These are phyloP conservation scores for Phytophthora podocarpi DNA, from an alignment of 352 stramenopile genomes.

Conservation along the genomic window DNA sequence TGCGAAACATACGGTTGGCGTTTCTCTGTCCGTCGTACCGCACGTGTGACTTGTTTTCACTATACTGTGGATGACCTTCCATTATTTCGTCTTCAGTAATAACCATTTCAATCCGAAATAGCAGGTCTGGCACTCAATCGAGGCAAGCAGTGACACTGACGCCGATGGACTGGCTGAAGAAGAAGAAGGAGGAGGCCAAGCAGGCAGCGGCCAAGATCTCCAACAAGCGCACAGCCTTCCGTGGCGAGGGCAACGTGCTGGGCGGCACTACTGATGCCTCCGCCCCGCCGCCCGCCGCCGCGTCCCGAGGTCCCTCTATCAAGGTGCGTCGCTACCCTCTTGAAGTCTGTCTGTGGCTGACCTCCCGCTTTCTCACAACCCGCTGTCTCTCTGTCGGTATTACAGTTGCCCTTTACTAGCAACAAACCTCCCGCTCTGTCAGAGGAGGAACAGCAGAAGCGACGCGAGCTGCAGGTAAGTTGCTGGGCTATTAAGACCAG, in stretches of 20 bases:
- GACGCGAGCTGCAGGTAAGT: conserved; percentile 67
- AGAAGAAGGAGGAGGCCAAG: conserved; percentile 82
- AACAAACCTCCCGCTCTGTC: conserved; percentile 46
- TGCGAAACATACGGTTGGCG: neutral
- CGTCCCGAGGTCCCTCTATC: conserved; percentile 21
- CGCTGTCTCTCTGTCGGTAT: neutral
- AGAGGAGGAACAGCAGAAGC: conserved; percentile 58
- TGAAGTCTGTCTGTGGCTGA: too few relatives aligned
- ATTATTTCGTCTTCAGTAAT: neutral
- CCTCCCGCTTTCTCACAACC: neutral
- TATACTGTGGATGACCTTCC: neutral
- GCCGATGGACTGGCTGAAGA: conserved; percentile 78
- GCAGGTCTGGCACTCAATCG: neutral
- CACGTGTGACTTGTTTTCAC: neutral
- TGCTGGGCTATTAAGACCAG: neutral
- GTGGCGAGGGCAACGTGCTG: conserved; percentile 69
- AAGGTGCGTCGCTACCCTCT: conserved; percentile 25
- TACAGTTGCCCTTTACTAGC: conserved; percentile 46
- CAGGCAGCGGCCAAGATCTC: conserved; percentile 75
- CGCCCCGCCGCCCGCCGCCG: conserved; percentile 7
- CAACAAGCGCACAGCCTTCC: conserved; percentile 71
- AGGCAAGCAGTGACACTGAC: too few relatives aligned
- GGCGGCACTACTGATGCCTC: conserved; percentile 27
- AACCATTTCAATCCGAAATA: neutral
- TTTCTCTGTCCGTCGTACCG: conserved; percentile 3